Base-by-base conservation (phyloP, 2,329 filamentous ascomycete genomes). In the Colletotrichum tamarilloi region DNA sequence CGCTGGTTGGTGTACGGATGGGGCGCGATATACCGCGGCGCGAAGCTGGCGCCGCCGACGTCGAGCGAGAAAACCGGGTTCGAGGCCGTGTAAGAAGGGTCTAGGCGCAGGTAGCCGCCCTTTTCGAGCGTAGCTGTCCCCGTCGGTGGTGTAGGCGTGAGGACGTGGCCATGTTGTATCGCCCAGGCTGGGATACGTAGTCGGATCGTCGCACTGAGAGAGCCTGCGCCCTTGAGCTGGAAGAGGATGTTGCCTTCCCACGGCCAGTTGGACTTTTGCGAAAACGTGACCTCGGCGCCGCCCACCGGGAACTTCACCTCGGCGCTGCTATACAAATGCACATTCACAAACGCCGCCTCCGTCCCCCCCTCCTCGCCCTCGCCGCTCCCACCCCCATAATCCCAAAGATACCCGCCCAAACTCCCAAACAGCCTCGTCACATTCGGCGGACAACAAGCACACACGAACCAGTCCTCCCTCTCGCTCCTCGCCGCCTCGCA, bases 381-480 rank as follows among this genome's bases (percentile, higher is more conserved):
- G 76, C 9, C 78, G 73, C 4, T 73, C 1, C 75, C 62, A 0
- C 75, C 74, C 0, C 82, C 80, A 46, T 82, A 84, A 26, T 85
- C 85, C 87, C 88, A 90, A 0, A 90, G 77, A 75, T 90, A 90
- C 0, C 89, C 88, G 1, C 89, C 89, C 30, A 91, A 79, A 28
- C 85, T 88, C 0, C 88, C 90, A 62, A 91, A 85, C 1, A 90
- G 79, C 30, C 89, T 82, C 26, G 87, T 85, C 1, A 92, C 81
- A 75, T 91, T 92, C 0, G 90, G 90, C 3, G 90, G 90, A 76
- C 90, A 92, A 74, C 89, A 92, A 6, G 89, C 88, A 49, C 85
- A 87, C 62, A 86, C 86, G 67, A 91, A 92, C 90, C 90, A 92
- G 26, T 87, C 85, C 38, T 86, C 82, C 16, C 90, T 83, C 68